Percentiles rank a stretch among this genome's conserved stretches.
phyloP scores from a whole-genome alignment of 768 basidiomycete species.

The Suillus discolor region DNA sequence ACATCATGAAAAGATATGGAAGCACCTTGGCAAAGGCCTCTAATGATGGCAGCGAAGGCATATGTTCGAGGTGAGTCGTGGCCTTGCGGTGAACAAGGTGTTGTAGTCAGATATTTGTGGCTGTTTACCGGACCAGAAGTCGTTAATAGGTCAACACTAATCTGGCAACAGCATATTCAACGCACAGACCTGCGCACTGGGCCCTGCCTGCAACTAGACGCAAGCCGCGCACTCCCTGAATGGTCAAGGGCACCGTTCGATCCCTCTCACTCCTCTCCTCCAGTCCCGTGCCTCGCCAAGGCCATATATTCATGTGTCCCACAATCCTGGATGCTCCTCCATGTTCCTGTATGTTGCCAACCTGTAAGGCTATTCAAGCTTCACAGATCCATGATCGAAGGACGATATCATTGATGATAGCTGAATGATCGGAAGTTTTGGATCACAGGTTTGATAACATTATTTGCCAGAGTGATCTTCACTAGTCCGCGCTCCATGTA shows the following conservation, averaged over 20 bases:
- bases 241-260: neutral
- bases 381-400: too few species aligned
- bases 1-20: neutral
- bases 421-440: neutral
- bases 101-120: neutral
- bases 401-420: neutral
- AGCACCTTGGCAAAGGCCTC: conserved; percentile 49
- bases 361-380: neutral
- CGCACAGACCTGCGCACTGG: neutral
- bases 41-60: conserved; percentile 37
- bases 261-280: neutral
- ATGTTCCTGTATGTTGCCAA: neutral
- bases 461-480: neutral
- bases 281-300: neutral
- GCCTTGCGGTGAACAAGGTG: neutral
- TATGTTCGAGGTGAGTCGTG: conserved; percentile 6
- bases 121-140: neutral
- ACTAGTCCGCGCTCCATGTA: neutral
- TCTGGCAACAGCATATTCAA: neutral
- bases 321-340: neutral
- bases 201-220: neutral
- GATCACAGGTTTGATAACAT: neutral
- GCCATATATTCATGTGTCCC: neutral
- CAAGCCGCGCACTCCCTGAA: neutral
- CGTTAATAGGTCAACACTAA: too few species aligned